A percentile compares a stretch with the other conserved stretches of the same genome.
Evolutionary conservation across 176 grass and related monocot genomes (phyloP).

Genomic region (Oryza glumipatula): DNA sequence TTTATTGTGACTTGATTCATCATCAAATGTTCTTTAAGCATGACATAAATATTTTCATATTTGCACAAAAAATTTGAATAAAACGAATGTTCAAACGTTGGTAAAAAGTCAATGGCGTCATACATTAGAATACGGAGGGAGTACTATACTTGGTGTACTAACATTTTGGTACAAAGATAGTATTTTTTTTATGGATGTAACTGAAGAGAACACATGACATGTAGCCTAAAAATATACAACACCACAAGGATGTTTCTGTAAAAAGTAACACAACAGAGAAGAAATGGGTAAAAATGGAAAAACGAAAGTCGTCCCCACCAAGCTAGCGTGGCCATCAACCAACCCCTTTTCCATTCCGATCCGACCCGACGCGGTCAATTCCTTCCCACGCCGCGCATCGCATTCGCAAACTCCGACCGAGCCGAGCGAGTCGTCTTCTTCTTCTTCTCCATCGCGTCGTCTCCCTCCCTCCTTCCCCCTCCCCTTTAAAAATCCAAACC

Average conservation of each 20-base stretch:
- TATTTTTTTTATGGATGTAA: no score
- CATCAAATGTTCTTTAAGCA: no score
- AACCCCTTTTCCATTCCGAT: not conserved
- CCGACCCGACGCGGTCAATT: slow-evolving; percentile 26
- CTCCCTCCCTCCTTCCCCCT: not conserved
- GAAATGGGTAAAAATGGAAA: not conserved
- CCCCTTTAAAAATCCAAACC: slow-evolving; percentile 43
- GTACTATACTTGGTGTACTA: no score
- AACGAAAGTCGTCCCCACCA: not conserved
- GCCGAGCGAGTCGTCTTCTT: not conserved
- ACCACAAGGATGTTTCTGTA: not conserved
- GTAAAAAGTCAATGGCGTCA: no score
- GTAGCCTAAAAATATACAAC: not conserved
- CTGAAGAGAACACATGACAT: no score
- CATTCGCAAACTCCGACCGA: not conserved
- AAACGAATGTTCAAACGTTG: no score
- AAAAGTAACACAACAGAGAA: no score
- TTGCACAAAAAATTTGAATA: no score
- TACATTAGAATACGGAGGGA: no score
- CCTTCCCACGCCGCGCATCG: not conserved
- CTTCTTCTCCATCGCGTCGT: not conserved
- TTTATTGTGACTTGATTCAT: no score
- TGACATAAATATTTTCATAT: no score
- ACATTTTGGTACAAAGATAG: no score
- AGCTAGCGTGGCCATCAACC: not conserved